Evolutionary conservation across 257 asterid genomes (phyloP).

Genomic region (Lantana camara): DNA sequence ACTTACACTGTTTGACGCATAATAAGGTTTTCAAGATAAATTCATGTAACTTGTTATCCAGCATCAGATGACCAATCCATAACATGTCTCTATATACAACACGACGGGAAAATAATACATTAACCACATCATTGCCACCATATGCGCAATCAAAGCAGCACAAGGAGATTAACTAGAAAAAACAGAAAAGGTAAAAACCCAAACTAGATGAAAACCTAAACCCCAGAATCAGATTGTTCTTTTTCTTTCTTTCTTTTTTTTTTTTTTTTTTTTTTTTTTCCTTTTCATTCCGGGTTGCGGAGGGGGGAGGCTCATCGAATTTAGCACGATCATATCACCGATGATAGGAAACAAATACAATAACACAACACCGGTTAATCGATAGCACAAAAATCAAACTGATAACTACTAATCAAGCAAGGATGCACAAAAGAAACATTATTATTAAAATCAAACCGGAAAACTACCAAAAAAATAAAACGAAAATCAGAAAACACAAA

Average conservation of each 20-base stretch:
- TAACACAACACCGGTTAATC: conserved; percentile 9
- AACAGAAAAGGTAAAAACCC: neutral
- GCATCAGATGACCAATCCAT: neutral
- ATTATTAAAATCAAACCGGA: neutral
- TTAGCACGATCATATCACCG: conserved; percentile 22
- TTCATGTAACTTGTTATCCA: neutral
- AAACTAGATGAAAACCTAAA: neutral
- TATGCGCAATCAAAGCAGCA: conserved; percentile 10
- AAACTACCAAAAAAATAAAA: neutral
- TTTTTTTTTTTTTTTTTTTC: no score
- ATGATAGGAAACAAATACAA: conserved; percentile 15
- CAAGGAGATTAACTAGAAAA: neutral
- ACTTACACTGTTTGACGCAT: neutral
- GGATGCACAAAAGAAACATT: neutral
- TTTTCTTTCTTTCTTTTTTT: no score
- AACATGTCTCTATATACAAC: neutral
- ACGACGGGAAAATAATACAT: neutral
- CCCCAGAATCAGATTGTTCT: no score
- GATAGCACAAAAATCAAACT: neutral
- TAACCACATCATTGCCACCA: conserved; percentile 1
- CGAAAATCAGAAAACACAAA: neutral
- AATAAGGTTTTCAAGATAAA: neutral
- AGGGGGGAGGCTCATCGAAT: conserved; percentile 7
- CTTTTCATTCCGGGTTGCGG: no score
- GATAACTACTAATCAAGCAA: conserved; percentile 15